phyloP scores from a whole-genome alignment of 164 flowering plant genomes.

The Amborella trichopoda region DNA sequence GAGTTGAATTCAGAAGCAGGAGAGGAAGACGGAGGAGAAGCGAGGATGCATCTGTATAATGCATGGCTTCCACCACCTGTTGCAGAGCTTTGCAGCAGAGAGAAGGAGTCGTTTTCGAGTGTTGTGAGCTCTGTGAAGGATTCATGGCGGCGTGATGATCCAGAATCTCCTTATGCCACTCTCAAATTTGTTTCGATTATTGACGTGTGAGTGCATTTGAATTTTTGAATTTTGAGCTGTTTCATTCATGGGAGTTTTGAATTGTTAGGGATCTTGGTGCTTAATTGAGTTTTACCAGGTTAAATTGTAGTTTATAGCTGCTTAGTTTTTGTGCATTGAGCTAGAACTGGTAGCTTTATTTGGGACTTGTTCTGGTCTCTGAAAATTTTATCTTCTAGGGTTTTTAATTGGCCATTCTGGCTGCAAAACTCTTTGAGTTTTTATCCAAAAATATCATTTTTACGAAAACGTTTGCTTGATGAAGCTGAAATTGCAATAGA shows the following conservation, averaged over 20 bases:
- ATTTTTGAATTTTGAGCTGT: neutral
- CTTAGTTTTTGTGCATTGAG: too few species aligned
- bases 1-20: too few species aligned
- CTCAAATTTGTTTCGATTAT: slow-evolving; percentile 81
- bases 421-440: too few species aligned
- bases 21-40: slow-evolving; percentile 1
- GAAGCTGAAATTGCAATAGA: too few species aligned
- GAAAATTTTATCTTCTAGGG: too few species aligned
- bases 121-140: slow-evolving; percentile 47
- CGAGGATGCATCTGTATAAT: slow-evolving; percentile 84
- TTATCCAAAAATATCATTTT: too few species aligned
- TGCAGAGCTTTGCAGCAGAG: slow-evolving; percentile 55
- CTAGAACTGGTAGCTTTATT: too few species aligned
- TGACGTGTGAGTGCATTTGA: slow-evolving; percentile 55
- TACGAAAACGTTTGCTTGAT: too few species aligned
- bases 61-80: slow-evolving; percentile 98
- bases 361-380: too few species aligned
- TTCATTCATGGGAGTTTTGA: neutral
- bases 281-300: neutral
- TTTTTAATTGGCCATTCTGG: too few species aligned
- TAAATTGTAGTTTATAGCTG: too few species aligned
- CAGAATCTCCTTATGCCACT: slow-evolving; percentile 66
- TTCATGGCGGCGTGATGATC: slow-evolving; percentile 46
- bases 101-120: slow-evolving; percentile 59
- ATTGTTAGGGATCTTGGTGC: neutral